Conservation (phyloP, 129 eudicot genomes). For the Erigeron canadensis region DNA sequence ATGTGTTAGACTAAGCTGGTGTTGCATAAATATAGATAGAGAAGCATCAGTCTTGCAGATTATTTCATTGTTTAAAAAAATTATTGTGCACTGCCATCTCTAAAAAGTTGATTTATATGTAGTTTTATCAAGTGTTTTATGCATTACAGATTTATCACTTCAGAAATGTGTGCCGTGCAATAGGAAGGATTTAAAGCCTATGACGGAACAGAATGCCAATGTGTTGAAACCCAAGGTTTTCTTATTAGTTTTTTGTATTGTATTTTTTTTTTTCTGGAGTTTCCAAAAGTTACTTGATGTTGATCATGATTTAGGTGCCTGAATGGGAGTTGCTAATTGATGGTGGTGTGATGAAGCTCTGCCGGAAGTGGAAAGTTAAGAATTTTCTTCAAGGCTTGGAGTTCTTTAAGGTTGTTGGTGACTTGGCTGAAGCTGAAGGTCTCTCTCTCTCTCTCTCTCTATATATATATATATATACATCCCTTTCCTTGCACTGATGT, state of each 20-base stretch:
- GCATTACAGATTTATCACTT: slow-evolving; percentile 56
- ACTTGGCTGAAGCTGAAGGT: slow-evolving; percentile 96
- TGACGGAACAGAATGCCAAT: slow-evolving; percentile 57
- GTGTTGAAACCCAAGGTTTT: slow-evolving; percentile 53
- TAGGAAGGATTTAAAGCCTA: slow-evolving; percentile 68
- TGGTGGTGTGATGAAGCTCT: slow-evolving; percentile 63
- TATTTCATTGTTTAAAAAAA: not conserved
- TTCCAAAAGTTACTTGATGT: not conserved
- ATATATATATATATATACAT: no score
- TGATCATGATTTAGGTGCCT: slow-evolving; percentile 55
- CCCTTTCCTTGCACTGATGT: no score
- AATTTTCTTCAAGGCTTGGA: slow-evolving; percentile 80
- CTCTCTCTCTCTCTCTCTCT: not conserved
- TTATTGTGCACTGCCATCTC: not conserved
- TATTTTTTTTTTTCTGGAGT: not conserved
- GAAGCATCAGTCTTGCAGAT: slow-evolving; percentile 4
- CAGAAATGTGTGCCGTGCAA: slow-evolving; percentile 88
- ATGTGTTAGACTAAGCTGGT: no score
- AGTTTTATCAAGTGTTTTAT: slow-evolving; percentile 8
- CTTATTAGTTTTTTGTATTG: not conserved
- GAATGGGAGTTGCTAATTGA: slow-evolving; percentile 77
- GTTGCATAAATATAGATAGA: not conserved
- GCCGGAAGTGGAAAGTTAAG: slow-evolving; percentile 83
- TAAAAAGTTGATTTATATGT: not conserved
- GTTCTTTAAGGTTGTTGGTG: slow-evolving; percentile 68